Conservation (phyloP, 371 early-diverging fungal genomes). For the Massospora cicadina region DNA sequence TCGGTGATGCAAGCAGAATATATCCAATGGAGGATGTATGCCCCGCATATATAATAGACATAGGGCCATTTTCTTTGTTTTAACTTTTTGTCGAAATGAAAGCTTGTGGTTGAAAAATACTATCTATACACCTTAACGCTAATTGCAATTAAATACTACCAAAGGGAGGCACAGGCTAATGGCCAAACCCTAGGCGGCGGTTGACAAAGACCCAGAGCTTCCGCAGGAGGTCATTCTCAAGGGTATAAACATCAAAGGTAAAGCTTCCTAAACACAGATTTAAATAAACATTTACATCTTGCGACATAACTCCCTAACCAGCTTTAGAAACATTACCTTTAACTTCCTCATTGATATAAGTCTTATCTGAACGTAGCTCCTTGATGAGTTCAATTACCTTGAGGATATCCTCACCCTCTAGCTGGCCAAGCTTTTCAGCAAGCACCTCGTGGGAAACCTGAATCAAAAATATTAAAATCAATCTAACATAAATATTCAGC, state of each 20-base stretch:
- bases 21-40: too few relatives aligned
- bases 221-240: neutral
- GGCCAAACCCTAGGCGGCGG: slow-evolving; percentile 6
- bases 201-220: slow-evolving; percentile 1
- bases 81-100: too few relatives aligned
- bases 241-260: neutral
- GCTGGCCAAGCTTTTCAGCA: neutral
- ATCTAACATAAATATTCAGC: neutral
- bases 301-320: neutral
- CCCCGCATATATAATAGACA: too few relatives aligned
- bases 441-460: neutral
- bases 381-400: neutral
- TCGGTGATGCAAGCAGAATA: too few relatives aligned
- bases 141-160: too few relatives aligned
- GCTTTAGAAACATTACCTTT: neutral
- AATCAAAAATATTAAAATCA: neutral
- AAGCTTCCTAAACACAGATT: neutral
- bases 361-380: neutral
- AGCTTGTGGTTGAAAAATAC: too few relatives aligned
- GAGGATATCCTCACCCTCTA: neutral
- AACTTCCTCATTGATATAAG: neutral
- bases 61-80: too few relatives aligned
- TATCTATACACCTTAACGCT: too few relatives aligned
- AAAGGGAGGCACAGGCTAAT: neutral
- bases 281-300: too few relatives aligned